Evolutionary conservation across 768 basidiomycete genomes (phyloP).

Genomic region (Kwoniella botswanensis): DNA sequence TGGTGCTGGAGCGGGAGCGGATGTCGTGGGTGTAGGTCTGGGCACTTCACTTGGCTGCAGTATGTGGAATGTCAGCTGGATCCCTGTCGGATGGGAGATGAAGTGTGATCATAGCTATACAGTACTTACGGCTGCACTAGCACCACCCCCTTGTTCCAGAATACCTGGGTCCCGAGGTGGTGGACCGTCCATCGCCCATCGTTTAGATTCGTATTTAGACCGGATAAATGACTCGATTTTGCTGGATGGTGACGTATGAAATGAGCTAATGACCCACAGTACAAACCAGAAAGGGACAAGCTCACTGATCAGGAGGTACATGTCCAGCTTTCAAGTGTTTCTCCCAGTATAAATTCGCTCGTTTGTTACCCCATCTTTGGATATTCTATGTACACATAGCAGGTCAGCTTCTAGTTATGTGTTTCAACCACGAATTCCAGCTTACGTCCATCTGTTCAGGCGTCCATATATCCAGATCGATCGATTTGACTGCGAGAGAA

Average conservation of each 20-base stretch:
- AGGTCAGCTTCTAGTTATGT: conserved; percentile 7
- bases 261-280: not conserved
- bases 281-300: too few species aligned
- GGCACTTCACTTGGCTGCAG: conserved; percentile 14
- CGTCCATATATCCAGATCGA: conserved; percentile 97
- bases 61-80: conserved; percentile 6
- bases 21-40: conserved; percentile 39
- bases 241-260: conserved; percentile 60
- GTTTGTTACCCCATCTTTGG: conserved; percentile 91
- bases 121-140: conserved; percentile 8
- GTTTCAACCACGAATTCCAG: not conserved
- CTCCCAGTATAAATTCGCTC: conserved; percentile 96
- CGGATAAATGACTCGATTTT: conserved; percentile 98
- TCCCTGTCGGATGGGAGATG: not conserved
- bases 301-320: conserved; percentile 91
- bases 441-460: conserved; percentile 94
- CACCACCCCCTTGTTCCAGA: conserved; percentile 63
- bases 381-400: conserved; percentile 59
- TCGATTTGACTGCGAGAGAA: conserved; percentile 73
- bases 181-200: conserved; percentile 94
- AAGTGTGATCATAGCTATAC: too few species aligned
- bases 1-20: conserved; percentile 36
- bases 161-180: conserved; percentile 79
- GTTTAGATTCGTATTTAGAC: conserved; percentile 89
- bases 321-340: conserved; percentile 91